Percentiles rank a stretch among this genome's conserved stretches.
These are phyloP conservation scores for Solidago caesia DNA, from an alignment of 129 eudicot species.

Conservation along the genomic window DNA sequence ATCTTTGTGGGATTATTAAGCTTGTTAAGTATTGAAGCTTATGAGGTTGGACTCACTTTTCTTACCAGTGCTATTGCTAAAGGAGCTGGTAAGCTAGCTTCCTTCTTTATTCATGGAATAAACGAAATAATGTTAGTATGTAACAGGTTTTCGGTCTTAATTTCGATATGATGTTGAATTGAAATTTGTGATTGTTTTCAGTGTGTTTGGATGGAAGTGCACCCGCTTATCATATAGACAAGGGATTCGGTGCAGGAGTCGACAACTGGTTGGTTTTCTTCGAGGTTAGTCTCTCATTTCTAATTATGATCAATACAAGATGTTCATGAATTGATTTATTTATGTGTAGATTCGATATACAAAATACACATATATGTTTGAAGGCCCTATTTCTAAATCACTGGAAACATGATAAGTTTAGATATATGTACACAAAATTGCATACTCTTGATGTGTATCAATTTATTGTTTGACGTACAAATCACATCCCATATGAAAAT, in stretches of 20 bases:
- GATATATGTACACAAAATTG: not conserved
- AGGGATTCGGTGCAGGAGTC: conserved; percentile 81
- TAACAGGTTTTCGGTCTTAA: not conserved
- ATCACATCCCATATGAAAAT: not conserved
- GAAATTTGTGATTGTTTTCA: conserved; percentile 30
- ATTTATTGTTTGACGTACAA: not conserved
- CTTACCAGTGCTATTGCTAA: conserved; percentile 76
- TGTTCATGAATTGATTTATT: not conserved
- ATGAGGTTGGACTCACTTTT: conserved; percentile 65
- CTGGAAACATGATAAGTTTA: not conserved
- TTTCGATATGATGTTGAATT: not conserved
- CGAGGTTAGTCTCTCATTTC: conserved; percentile 57
- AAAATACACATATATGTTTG: not conserved
- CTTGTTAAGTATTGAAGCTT: conserved; percentile 50
- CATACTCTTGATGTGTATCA: not conserved
- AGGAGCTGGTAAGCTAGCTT: conserved; percentile 75
- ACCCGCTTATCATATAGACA: conserved; percentile 89
- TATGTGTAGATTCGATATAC: not conserved
- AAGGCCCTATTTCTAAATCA: not conserved
- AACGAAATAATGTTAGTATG: not conserved
- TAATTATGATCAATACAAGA: not conserved
- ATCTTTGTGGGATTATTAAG: conserved; percentile 36
- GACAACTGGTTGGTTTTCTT: conserved; percentile 86
- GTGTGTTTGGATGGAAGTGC: conserved; percentile 98
- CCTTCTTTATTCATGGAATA: conserved; percentile 4